Percentiles rank a stretch among this genome's conserved stretches.
Evolutionary conservation across 2,329 filamentous ascomycete genomes (phyloP).

Genomic region (Neocatenulostroma microsporum): DNA sequence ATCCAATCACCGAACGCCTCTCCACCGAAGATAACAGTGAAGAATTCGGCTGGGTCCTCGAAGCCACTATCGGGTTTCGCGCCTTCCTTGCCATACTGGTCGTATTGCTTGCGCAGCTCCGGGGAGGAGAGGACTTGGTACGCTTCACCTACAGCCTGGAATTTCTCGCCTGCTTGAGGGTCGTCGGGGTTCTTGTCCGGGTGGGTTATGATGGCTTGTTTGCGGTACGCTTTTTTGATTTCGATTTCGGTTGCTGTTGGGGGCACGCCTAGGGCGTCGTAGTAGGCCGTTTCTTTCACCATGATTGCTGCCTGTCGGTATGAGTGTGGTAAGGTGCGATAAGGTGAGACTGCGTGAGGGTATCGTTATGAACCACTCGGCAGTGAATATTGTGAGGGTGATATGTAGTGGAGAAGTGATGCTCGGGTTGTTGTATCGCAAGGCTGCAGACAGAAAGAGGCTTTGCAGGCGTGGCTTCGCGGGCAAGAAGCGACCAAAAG

Average conservation of each 20-base stretch:
- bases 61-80: slow-evolving; percentile 88
- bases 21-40: slow-evolving; percentile 95
- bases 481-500: too few relatives aligned
- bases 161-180: slow-evolving; percentile 85
- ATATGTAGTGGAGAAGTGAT: too few relatives aligned
- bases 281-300: slow-evolving; percentile 94
- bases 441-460: too few relatives aligned
- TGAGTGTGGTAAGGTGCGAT: too few relatives aligned
- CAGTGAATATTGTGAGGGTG: too few relatives aligned
- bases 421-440: too few relatives aligned
- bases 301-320: too few relatives aligned
- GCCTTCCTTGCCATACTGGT: slow-evolving; percentile 93
- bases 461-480: too few relatives aligned
- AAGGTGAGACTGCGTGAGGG: too few relatives aligned
- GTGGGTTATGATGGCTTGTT: slow-evolving; percentile 86
- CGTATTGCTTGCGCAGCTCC: slow-evolving; percentile 83
- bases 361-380: too few relatives aligned
- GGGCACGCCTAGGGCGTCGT: slow-evolving; percentile 74
- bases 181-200: slow-evolving; percentile 98
- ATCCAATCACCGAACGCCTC: slow-evolving; percentile 96
- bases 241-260: slow-evolving; percentile 81
- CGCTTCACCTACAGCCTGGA: slow-evolving; percentile 71
- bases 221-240: slow-evolving; percentile 93
- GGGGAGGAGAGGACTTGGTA: slow-evolving; percentile 79
- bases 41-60: slow-evolving; percentile 92